Conservation (phyloP, 176 grass and related monocot genomes). For the Paspalum notatum region DNA sequence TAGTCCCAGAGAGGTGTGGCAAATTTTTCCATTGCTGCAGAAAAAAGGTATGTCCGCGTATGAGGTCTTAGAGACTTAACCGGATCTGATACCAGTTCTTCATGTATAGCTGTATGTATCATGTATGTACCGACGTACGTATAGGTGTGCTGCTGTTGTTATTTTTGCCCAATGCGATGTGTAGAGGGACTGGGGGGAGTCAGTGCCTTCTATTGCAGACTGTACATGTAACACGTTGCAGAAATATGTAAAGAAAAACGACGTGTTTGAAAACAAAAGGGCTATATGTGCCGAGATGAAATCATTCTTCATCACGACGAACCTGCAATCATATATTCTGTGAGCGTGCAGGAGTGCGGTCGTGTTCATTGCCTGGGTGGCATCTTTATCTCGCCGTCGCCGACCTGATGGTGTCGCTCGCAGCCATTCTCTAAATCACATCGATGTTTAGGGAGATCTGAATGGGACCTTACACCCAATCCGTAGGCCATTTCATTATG, state of each 20-base stretch:
- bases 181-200: conserved; percentile 33
- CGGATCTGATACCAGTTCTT: conserved; percentile 45
- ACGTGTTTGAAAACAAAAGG: neutral
- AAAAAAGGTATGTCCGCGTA: neutral
- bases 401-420: neutral
- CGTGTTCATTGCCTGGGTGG: neutral
- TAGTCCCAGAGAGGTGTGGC: neutral
- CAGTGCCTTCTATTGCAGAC: conserved; percentile 28
- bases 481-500: neutral
- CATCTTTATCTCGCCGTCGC: conserved; percentile 33
- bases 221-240: conserved; percentile 44
- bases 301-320: neutral
- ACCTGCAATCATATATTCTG: neutral
- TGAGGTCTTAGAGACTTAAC: conserved; percentile 15
- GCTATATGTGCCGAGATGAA: neutral
- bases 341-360: neutral
- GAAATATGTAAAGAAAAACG: conserved; percentile 31
- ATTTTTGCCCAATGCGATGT: conserved; percentile 19
- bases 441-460: neutral
- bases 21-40: neutral
- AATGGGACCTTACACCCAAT: conserved; percentile 14
- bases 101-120: conserved; percentile 30
- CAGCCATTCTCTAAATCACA: neutral
- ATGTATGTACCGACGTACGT: neutral
- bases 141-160: conserved; percentile 24